Evolutionary conservation across 2,329 filamentous ascomycete genomes (phyloP).

Genomic region (Diaporthe velutina): DNA sequence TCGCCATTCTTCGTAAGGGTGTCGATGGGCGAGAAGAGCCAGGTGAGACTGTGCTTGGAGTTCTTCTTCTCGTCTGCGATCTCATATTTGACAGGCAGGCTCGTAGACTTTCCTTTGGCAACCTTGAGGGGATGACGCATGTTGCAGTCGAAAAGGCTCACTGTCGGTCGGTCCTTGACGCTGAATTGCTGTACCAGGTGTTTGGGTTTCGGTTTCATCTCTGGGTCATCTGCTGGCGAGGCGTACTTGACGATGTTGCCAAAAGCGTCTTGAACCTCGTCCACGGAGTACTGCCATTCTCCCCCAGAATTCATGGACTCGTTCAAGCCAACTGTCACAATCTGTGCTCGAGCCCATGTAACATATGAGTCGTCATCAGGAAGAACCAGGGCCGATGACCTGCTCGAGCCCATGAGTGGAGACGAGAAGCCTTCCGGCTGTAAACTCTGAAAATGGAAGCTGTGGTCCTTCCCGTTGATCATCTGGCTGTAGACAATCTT

Average conservation of each 20-base stretch:
- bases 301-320: constrained; percentile 87
- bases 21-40: constrained; percentile 84
- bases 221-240: constrained; percentile 74
- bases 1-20: constrained; percentile 78
- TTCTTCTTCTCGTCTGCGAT: constrained; percentile 70
- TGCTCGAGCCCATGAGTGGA: constrained; percentile 75
- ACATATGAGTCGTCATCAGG: constrained; percentile 72
- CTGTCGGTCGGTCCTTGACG: constrained; percentile 87
- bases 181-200: constrained; percentile 81
- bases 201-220: constrained; percentile 70
- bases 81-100: constrained; percentile 79
- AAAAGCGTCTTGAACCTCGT: constrained; percentile 91
- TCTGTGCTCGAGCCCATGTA: constrained; percentile 84
- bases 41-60: constrained; percentile 79
- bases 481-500: constrained; percentile 93
- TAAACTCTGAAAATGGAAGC: constrained; percentile 92
- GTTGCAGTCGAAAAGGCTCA: constrained; percentile 81
- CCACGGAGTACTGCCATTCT: constrained; percentile 89
- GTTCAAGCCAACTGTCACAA: constrained; percentile 85
- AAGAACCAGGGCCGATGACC: constrained; percentile 68
- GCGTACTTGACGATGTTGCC: constrained; percentile 88
- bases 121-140: constrained; percentile 85
- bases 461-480: constrained; percentile 85
- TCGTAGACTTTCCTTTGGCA: constrained; percentile 77
- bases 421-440: constrained; percentile 89